Base-by-base conservation (phyloP, 768 basidiomycete species). In the Kwoniella heveanensis region DNA sequence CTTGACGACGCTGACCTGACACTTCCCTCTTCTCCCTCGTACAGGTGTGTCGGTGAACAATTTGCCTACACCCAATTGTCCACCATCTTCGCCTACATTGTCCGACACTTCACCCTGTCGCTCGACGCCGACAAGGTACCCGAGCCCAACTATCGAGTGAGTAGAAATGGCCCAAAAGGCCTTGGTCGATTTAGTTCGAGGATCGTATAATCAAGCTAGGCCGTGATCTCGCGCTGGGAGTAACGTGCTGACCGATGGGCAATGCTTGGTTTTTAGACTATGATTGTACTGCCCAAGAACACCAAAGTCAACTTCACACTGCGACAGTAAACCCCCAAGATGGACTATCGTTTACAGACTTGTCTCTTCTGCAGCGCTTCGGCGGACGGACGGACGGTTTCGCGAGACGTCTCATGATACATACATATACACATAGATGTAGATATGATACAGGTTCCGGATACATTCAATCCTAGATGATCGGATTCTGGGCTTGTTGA, bases 41-140 rank as follows among this genome's bases (percentile, higher is more conserved):
- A 21, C 46, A 69, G 68, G 57, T 74, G 69, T 66, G 65, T 72
- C 19, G 72, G 67, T 15, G 68, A 71, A 21, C 73, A 92, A 87
- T 98, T 98, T 76, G 96, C 96, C 25, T 94, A 96, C 80, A 82
- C 97, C 66, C 96, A 99, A 82, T 82, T 98, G 10, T 90, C 92
- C 37, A 87, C 88, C 6, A 84, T 98, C 79, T 83, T 98, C 69
- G 80, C 87, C 4, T 90, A 88, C 13, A 76, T 98, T 64, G 82
- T 97, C 53, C 87, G 93, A 55, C 82, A 85, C 60, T 81, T 91
- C 58, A 90, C 92, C 78, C 70, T 97, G 74, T 85, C 83, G 51
- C 83, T 96, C 50, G 87, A 88, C 55, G 78, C 80, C 56, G 78
- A 81, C 21, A 78, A 81, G 2, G 83, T 99, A 60, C 94, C 95